Conservation (phyloP, 495 filamentous ascomycete genomes). For the Tetracladium marchalianum region DNA sequence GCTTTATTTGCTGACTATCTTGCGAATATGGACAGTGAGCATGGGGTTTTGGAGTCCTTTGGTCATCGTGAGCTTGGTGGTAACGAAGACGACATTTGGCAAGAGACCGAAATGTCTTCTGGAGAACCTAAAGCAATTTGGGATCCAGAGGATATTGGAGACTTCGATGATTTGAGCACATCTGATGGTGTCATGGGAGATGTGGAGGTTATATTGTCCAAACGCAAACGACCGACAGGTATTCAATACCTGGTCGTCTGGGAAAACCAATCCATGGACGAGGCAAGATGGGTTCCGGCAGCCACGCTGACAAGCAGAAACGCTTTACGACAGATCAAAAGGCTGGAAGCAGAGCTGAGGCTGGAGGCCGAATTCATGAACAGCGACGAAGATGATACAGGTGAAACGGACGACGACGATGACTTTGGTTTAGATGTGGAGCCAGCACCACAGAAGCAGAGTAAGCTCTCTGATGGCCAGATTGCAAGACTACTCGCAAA, state of each 20-base stretch:
- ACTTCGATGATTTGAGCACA: constrained; percentile 38
- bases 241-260: constrained; percentile 42
- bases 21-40: constrained; percentile 47
- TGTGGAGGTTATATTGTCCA: constrained; percentile 30
- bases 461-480: constrained; percentile 41
- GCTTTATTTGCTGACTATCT: constrained; percentile 66
- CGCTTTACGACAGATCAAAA: constrained; percentile 23
- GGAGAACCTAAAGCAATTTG: constrained; percentile 23
- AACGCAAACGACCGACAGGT: constrained; percentile 30
- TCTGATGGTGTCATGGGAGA: constrained; percentile 22
- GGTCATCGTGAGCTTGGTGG: constrained; percentile 38
- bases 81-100: constrained; percentile 26
- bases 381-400: constrained; percentile 22
- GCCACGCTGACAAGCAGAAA: constrained; percentile 22
- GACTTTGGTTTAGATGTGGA: constrained; percentile 27
- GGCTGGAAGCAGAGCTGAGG: constrained; percentile 28
- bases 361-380: constrained; percentile 18
- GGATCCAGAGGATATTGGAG: constrained; percentile 28
- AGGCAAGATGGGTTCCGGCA: constrained; percentile 38
- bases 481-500: constrained; percentile 51
- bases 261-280: constrained; percentile 30
- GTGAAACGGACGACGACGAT: constrained; percentile 18
- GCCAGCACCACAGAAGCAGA: constrained; percentile 16
- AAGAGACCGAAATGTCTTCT: constrained; percentile 12
- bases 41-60: constrained; percentile 14